Conservation (phyloP, 2,329 filamentous ascomycete species). For the Anthostomella pinea region DNA sequence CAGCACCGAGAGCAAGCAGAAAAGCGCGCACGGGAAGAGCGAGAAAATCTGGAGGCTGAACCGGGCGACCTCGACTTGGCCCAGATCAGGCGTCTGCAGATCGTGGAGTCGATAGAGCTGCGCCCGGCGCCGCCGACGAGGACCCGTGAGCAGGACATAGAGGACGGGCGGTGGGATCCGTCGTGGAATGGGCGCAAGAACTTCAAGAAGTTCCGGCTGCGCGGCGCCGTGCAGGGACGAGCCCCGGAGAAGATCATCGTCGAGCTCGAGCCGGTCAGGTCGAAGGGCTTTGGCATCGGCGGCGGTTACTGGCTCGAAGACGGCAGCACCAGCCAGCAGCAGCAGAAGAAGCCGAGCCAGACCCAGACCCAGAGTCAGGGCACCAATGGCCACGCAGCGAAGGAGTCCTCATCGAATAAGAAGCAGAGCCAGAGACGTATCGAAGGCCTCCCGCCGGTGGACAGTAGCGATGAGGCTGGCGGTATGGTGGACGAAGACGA, state of each 20-base stretch:
- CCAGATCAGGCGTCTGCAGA: slow-evolving; percentile 69
- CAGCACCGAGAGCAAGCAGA: slow-evolving; percentile 64
- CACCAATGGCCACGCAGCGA: slow-evolving; percentile 3
- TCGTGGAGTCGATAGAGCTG: slow-evolving; percentile 75
- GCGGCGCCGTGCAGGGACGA: slow-evolving; percentile 46
- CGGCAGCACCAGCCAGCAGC: slow-evolving; percentile 30
- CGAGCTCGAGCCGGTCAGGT: slow-evolving; percentile 65
- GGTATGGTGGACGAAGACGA: slow-evolving; percentile 22
- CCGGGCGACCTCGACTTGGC: slow-evolving; percentile 67
- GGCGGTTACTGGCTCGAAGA: slow-evolving; percentile 74
- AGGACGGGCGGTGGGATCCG: slow-evolving; percentile 71
- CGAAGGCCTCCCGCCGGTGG: slow-evolving; percentile 16
- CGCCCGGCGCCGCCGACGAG: slow-evolving; percentile 36
- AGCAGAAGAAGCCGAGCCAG: slow-evolving; percentile 24
- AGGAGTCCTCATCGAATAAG: slow-evolving; percentile 1
- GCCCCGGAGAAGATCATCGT: slow-evolving; percentile 59
- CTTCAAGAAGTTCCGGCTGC: slow-evolving; percentile 81
- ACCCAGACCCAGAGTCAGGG: slow-evolving; percentile 19
- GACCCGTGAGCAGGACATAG: slow-evolving; percentile 49
- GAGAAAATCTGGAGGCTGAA: slow-evolving; percentile 49
- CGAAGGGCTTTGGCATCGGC: slow-evolving; percentile 69
- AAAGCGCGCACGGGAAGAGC: slow-evolving; percentile 54
- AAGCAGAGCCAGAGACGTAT: slow-evolving; percentile 11
- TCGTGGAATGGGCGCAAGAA: slow-evolving; percentile 94
- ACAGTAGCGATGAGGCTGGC: slow-evolving; percentile 25